These are phyloP conservation scores for Parastagonospora avenae DNA, from an alignment of 2,329 filamentous ascomycete species.

Conservation along the genomic window DNA sequence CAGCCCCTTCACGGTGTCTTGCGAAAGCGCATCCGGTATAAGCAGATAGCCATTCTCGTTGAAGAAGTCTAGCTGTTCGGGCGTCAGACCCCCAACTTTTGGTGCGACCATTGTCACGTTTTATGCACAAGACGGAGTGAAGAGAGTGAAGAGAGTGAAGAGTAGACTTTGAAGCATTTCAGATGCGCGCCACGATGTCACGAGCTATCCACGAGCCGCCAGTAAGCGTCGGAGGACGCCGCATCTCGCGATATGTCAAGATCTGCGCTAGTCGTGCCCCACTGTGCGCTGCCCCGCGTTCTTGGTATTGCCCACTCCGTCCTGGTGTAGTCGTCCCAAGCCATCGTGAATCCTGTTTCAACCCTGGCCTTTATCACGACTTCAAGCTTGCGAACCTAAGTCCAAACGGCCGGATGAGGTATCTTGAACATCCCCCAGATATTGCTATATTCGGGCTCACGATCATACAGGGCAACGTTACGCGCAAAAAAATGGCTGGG, in stretches of 20 bases:
- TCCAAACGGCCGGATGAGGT: too few species aligned
- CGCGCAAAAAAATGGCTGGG: too few species aligned
- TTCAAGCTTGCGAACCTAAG: too few species aligned
- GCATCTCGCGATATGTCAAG: too few species aligned
- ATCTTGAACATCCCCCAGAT: too few species aligned
- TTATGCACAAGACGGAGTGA: neutral
- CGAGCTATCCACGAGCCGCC: neutral
- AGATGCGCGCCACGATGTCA: neutral
- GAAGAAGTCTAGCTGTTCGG: slow-evolving; percentile 74
- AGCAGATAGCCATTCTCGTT: slow-evolving; percentile 87
- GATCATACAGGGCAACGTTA: too few species aligned
- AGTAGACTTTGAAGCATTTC: neutral
- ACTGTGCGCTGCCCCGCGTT: neutral
- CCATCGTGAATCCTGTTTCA: too few species aligned
- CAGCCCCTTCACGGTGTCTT: slow-evolving; percentile 68
- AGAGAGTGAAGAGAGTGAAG: neutral
- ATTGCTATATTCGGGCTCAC: too few species aligned
- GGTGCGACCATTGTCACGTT: slow-evolving; percentile 21
- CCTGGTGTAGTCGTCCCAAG: too few species aligned
- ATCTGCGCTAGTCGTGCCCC: neutral
- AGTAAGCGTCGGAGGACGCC: neutral
- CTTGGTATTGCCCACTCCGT: too few species aligned
- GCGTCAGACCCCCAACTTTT: slow-evolving; percentile 63
- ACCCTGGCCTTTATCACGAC: too few species aligned
- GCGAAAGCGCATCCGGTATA: slow-evolving; percentile 75